Evolutionary conservation across 805 yeast genomes (phyloP).

Genomic region (Candida boidinii): DNA sequence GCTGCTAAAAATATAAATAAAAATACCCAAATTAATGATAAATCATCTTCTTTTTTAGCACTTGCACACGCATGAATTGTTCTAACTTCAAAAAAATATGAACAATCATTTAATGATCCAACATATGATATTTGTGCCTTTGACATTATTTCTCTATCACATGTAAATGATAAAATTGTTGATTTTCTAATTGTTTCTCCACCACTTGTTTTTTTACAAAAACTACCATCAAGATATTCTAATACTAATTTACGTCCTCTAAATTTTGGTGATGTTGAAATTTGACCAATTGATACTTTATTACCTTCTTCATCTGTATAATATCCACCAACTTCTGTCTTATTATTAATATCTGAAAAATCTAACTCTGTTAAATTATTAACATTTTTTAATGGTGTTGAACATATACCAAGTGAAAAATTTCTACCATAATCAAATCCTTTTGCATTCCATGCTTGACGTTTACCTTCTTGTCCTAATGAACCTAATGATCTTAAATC

Average conservation of each 20-base stretch:
- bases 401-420: slow-evolving; percentile 68
- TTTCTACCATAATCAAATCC: slow-evolving; percentile 67
- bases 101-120: slow-evolving; percentile 69
- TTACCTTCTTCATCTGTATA: slow-evolving; percentile 38
- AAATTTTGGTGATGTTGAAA: slow-evolving; percentile 50
- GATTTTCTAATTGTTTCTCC: slow-evolving; percentile 49
- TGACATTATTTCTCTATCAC: slow-evolving; percentile 66
- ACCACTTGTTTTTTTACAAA: slow-evolving; percentile 35
- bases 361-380: slow-evolving; percentile 19
- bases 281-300: slow-evolving; percentile 52
- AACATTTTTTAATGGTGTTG: slow-evolving; percentile 35
- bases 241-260: slow-evolving; percentile 65
- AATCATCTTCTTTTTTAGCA: slow-evolving; percentile 54
- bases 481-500: slow-evolving; percentile 33
- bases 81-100: slow-evolving; percentile 75
- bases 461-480: slow-evolving; percentile 18
- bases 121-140: slow-evolving; percentile 62
- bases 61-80: slow-evolving; percentile 86
- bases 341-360: slow-evolving; percentile 26
- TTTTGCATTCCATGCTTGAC: slow-evolving; percentile 53
- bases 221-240: slow-evolving; percentile 63
- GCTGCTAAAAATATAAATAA: slow-evolving; percentile 38
- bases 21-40: slow-evolving; percentile 60
- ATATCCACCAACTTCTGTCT: slow-evolving; percentile 45
- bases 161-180: slow-evolving; percentile 61